A percentile compares a stretch with the other conserved stretches of the same genome.
Evolutionary conservation across 805 yeast species (phyloP).

Genomic region (Starmerella lactis-condensi): DNA sequence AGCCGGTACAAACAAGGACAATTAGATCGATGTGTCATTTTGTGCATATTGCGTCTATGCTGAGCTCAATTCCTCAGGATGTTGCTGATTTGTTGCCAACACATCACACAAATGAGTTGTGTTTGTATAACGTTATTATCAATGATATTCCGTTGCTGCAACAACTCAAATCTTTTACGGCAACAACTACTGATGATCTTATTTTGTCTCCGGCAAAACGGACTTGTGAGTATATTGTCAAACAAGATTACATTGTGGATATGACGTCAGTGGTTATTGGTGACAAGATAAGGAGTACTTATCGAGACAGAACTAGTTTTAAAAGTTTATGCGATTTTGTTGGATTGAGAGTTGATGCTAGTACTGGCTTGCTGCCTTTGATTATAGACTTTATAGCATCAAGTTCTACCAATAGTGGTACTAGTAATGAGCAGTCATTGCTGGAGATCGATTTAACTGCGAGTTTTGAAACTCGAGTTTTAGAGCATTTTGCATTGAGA

Average conservation of each 20-base stretch:
- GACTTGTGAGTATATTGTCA: no score
- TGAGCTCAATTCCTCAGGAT: constrained; percentile 48
- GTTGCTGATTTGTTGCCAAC: constrained; percentile 23
- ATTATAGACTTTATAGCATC: constrained; percentile 11
- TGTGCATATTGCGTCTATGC: constrained; percentile 38
- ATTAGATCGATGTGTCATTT: constrained; percentile 24
- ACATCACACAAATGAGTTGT: constrained; percentile 11
- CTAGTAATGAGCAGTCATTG: no score
- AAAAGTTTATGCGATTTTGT: constrained; percentile 12
- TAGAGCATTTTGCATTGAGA: constrained; percentile 36
- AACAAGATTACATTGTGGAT: no score
- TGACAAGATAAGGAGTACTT: no score
- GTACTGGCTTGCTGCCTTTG: constrained; percentile 4
- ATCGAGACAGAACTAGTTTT: constrained; percentile 18
- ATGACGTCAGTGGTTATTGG: no score
- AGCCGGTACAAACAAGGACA: constrained; percentile 6
- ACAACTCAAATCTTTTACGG: constrained; percentile 29
- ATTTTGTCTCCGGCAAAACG: constrained; percentile 27
- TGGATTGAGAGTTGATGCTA: constrained; percentile 3
- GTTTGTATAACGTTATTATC: constrained; percentile 43
- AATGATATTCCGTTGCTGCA: constrained; percentile 32
- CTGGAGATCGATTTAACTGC: constrained; percentile 14
- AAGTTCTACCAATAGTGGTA: no score
- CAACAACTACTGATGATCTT: constrained; percentile 49
- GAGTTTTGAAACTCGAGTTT: no score